A percentile compares a stretch with the other conserved stretches of the same genome.
Conservation (phyloP, 495 filamentous ascomycete genomes). For the Trichoderma erinaceum region DNA sequence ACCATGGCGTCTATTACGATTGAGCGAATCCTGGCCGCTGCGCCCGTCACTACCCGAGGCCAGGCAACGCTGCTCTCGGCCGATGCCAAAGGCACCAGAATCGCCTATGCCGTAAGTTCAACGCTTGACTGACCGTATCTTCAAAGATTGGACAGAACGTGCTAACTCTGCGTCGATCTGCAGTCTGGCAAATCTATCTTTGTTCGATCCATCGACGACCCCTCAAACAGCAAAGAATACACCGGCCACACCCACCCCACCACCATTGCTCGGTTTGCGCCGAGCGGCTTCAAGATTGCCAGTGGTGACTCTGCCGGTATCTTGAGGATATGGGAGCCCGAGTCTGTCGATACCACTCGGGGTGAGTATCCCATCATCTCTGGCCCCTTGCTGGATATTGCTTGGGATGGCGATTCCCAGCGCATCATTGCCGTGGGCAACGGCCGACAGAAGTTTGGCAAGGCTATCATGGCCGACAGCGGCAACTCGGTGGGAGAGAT, state of each 20-base stretch:
- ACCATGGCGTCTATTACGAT: constrained; percentile 44
- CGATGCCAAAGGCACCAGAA: constrained; percentile 84
- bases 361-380: constrained; percentile 93
- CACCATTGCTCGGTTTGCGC: constrained; percentile 90
- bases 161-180: not conserved
- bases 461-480: constrained; percentile 90
- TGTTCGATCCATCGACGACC: constrained; percentile 85
- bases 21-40: constrained; percentile 50
- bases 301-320: constrained; percentile 80
- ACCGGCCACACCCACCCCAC: constrained; percentile 79
- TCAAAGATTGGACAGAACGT: not conserved
- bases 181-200: constrained; percentile 96
- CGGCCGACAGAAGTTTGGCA: constrained; percentile 87
- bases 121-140: not conserved
- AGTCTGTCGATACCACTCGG: constrained; percentile 56
- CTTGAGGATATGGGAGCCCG: constrained; percentile 84
- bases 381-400: constrained; percentile 89
- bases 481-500: constrained; percentile 95
- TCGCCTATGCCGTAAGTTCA: constrained; percentile 80
- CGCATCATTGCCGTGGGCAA: constrained; percentile 94
- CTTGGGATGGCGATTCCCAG: constrained; percentile 96
- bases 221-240: constrained; percentile 76
- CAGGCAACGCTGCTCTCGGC: constrained; percentile 84
- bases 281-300: constrained; percentile 92
- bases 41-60: constrained; percentile 76